A percentile compares a stretch with the other conserved stretches of the same genome.
Conservation (phyloP, 2,329 filamentous ascomycete genomes). For the Verticillium alfalfae region DNA sequence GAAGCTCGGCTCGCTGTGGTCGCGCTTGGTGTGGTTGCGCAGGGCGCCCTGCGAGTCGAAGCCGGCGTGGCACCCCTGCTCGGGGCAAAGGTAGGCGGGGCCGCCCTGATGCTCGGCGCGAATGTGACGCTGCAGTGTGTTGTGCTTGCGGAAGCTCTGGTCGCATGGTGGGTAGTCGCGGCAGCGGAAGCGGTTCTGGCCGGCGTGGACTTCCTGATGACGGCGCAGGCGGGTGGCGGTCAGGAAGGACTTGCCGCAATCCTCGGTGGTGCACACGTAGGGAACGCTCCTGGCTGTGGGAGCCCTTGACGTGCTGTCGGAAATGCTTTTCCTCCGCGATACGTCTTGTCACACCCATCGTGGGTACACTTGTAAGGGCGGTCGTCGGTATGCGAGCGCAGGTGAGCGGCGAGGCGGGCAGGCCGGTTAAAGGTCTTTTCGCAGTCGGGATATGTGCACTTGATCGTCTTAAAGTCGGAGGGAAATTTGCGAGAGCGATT, state of each 20-base stretch:
- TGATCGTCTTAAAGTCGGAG: constrained; percentile 70
- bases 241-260: constrained; percentile 75
- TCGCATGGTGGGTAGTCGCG: constrained; percentile 64
- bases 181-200: constrained; percentile 70
- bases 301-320: constrained; percentile 76
- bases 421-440: constrained; percentile 83
- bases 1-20: constrained; percentile 66
- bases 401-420: constrained; percentile 70
- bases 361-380: constrained; percentile 71
- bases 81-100: constrained; percentile 65
- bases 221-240: constrained; percentile 72
- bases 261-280: constrained; percentile 54
- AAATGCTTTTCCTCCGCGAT: constrained; percentile 84
- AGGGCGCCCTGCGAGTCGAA: constrained; percentile 72
- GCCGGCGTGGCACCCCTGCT: constrained; percentile 54
- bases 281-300: constrained; percentile 66
- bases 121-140: constrained; percentile 79
- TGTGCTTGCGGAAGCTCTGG: constrained; percentile 79
- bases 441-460: constrained; percentile 70
- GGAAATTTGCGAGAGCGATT: constrained; percentile 44
- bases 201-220: constrained; percentile 74
- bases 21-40: constrained; percentile 62
- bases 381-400: constrained; percentile 81
- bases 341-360: constrained; percentile 72
- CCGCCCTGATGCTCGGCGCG: constrained; percentile 67